Evolutionary conservation across 495 filamentous ascomycete genomes (phyloP).

Genomic region (Glarea lozoyensis): DNA sequence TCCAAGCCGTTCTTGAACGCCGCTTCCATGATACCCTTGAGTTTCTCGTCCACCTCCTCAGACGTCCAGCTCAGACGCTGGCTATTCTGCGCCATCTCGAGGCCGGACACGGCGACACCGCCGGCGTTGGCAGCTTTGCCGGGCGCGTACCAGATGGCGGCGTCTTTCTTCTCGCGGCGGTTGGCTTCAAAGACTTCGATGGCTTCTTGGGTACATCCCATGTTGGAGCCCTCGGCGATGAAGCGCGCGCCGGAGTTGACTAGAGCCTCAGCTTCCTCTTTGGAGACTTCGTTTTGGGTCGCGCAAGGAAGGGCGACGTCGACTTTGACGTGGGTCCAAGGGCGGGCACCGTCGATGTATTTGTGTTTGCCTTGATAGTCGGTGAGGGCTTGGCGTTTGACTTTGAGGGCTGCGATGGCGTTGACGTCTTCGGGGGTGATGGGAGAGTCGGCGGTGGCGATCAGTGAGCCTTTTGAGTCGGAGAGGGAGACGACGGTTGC

Average conservation of each 20-base stretch:
- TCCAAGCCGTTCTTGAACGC: conserved; percentile 88
- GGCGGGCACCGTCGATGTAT: conserved; percentile 81
- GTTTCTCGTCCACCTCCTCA: conserved; percentile 85
- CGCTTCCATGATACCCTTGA: conserved; percentile 89
- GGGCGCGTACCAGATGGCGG: conserved; percentile 89
- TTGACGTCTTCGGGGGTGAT: conserved; percentile 74
- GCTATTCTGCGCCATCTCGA: conserved; percentile 99
- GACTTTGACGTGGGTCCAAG: conserved; percentile 84
- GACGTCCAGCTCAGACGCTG: conserved; percentile 72
- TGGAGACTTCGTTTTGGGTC: conserved; percentile 94
- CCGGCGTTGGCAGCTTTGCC: conserved; percentile 96
- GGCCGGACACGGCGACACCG: conserved; percentile 93
- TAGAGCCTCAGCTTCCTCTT: conserved; percentile 78
- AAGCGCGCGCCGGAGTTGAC: conserved; percentile 70
- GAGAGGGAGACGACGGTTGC: conserved; percentile 89
- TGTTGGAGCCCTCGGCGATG: conserved; percentile 96
- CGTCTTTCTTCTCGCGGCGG: conserved; percentile 59
- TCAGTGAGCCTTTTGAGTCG: conserved; percentile 77
- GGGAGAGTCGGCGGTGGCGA: conserved; percentile 54
- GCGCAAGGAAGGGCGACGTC: conserved; percentile 89
- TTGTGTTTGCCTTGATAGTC: conserved; percentile 60
- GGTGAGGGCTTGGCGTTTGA: conserved; percentile 73
- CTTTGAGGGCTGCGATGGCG: conserved; percentile 74
- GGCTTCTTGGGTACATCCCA: conserved; percentile 95
- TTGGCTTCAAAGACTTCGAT: conserved; percentile 88